Conservation (phyloP, 306 rosid species). For the Quercus agrifolia region DNA sequence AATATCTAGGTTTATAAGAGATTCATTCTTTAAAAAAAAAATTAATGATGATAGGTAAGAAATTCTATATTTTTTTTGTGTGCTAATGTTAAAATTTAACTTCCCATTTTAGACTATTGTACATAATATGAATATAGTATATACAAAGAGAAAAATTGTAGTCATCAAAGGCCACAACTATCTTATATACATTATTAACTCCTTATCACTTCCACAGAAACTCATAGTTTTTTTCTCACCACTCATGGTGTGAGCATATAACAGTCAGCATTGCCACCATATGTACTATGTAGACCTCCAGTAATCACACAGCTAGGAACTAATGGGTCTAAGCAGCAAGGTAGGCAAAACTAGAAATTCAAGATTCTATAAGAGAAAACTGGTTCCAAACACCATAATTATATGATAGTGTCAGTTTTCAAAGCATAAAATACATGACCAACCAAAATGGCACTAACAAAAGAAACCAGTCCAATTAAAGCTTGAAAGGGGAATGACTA, state of each 20-base stretch:
- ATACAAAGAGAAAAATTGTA: too few relatives aligned
- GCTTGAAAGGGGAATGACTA: background rate
- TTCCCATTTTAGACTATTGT: too few relatives aligned
- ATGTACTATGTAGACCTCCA: background rate
- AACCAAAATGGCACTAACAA: background rate
- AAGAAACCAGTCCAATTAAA: background rate
- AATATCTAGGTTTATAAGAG: too few relatives aligned
- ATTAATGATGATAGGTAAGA: too few relatives aligned
- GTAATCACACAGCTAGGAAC: background rate
- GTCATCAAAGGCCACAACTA: too few relatives aligned
- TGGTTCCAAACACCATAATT: background rate
- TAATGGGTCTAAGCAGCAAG: background rate
- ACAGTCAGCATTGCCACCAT: background rate
- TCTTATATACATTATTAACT: too few relatives aligned
- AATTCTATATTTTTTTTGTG: too few relatives aligned
- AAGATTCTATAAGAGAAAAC: background rate
- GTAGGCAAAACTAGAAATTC: background rate
- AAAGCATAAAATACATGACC: background rate
- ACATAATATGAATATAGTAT: too few relatives aligned
- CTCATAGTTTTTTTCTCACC: rapidly evolving
- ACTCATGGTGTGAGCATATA: background rate
- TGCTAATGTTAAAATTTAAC: too few relatives aligned
- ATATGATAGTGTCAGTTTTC: background rate
- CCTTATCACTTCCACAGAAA: too few relatives aligned
- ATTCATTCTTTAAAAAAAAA: too few relatives aligned